Evolutionary conservation across 805 yeast genomes (phyloP), one percentile per base, ranked within the genome.

Genomic region (Suhomyces tanzawaensis): DNA sequence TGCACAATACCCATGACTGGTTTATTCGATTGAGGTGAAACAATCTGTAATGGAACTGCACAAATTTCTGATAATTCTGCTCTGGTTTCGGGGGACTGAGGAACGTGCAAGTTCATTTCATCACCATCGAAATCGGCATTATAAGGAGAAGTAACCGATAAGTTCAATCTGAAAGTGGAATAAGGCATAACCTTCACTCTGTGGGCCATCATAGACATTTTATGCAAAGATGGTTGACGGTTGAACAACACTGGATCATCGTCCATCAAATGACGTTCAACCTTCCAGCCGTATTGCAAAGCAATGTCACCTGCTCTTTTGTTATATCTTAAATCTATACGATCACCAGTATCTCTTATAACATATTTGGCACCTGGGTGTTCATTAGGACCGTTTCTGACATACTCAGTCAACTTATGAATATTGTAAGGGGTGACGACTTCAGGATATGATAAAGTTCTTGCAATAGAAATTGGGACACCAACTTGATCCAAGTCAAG

Each of bases 71-170:
- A 83, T 48, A 93, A 72, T 65, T 93, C 99, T 1, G 99, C 96
- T 59, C 98, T 79, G 0, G 99, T 90, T 64, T 93, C 99, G 48
- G 90, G 96, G 7, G 96, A 85, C 63, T 93, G 99, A 3, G 99
- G 99, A 51, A 91, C 99, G 58, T 93, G 99, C 70, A 93, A 83
- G 68, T 93, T 93, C 99, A 93, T 93, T 70, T 93, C 99, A 67
- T 93, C 99, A 76, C 99, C 99, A 72, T 93, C 99, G 73, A 93
- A 93, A 83, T 93, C 99, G 32, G 99, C 99, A 69, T 93, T 93
- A 66, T 93, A 93, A n/a, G 99, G 99, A 14, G 98, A 88, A 0
- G 99, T 93, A 32, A 93, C 99, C 18, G 98, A 93, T 60, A 93
- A 72, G 59, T 93, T 93, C 70, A 93, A 74, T 70, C 99, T 79